phyloP scores from a whole-genome alignment of 257 asterid genomes.

The Solanum sparsipilum region DNA sequence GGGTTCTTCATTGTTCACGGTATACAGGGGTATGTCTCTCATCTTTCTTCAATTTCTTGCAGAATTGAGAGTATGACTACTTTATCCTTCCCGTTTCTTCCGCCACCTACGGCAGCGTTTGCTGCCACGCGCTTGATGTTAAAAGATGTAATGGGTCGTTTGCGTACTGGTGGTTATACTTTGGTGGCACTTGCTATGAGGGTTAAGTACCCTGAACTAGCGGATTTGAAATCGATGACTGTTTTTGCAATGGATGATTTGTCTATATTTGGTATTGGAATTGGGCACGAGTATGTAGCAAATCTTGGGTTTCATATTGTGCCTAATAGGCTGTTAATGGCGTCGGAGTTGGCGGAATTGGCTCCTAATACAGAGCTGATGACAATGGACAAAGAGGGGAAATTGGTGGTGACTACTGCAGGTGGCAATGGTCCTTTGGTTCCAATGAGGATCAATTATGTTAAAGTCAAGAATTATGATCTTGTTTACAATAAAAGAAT shows the following conservation, averaged over 20 bases:
- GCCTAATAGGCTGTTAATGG: constrained; percentile 44
- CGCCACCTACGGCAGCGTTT: constrained; percentile 29
- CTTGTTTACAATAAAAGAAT: constrained; percentile 47
- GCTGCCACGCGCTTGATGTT: constrained; percentile 37
- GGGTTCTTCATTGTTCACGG: constrained; percentile 57
- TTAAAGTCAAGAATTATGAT: constrained; percentile 37
- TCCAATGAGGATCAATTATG: constrained; percentile 63
- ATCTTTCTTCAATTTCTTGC: constrained; percentile 68
- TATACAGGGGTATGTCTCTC: constrained; percentile 51
- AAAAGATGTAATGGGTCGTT: constrained; percentile 42
- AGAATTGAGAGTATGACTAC: constrained; percentile 41
- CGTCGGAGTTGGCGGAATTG: constrained; percentile 33
- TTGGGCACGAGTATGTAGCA: constrained; percentile 45
- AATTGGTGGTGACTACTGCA: constrained; percentile 50
- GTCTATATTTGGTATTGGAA: constrained; percentile 45
- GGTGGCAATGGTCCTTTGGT: constrained; percentile 49
- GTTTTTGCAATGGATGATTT: constrained; percentile 65
- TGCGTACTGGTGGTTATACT: constrained; percentile 55
- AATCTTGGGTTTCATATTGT: constrained; percentile 54
- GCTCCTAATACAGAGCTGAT: constrained; percentile 30
- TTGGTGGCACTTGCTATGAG: constrained; percentile 49
- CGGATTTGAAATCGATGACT: constrained; percentile 42
- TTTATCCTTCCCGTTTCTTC: constrained; percentile 29
- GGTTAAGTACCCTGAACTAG: constrained; percentile 36
- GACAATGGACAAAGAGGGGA: constrained; percentile 46